A percentile compares a stretch with the other conserved stretches of the same genome.
Conservation (phyloP, 2,329 filamentous ascomycete genomes). For the Penicillium expansum region DNA sequence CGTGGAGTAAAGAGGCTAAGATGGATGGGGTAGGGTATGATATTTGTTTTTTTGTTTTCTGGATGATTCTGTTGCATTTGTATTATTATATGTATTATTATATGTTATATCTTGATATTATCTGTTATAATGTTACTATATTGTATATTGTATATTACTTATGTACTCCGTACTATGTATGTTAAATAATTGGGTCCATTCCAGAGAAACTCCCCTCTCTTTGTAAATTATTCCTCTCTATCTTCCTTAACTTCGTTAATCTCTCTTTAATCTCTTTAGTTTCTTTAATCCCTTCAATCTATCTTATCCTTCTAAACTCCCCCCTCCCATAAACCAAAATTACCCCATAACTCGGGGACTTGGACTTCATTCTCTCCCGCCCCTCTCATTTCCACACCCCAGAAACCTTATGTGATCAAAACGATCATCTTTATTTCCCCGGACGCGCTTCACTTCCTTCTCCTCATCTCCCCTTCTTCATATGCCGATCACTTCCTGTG, state of each 20-base stretch:
- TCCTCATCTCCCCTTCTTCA: not conserved
- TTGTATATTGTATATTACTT: no score
- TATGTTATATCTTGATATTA: no score
- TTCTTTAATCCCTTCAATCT: slow-evolving; percentile 8
- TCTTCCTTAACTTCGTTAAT: no score
- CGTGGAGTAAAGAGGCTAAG: slow-evolving; percentile 19
- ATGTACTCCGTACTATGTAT: no score
- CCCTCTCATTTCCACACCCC: slow-evolving; percentile 17
- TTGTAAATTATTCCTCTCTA: no score
- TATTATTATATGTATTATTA: not conserved
- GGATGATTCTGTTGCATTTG: slow-evolving; percentile 8
- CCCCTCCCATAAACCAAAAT: no score
- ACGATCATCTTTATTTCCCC: slow-evolving; percentile 1
- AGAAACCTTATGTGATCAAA: slow-evolving; percentile 17
- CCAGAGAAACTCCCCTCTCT: not conserved
- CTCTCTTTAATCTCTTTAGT: slow-evolving; percentile 6
- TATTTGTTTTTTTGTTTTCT: slow-evolving; percentile 3
- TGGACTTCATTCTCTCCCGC: slow-evolving; percentile 18
- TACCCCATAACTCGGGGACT: not conserved
- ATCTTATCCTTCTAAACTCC: no score
- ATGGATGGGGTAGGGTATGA: slow-evolving; percentile 8
- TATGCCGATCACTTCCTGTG: not conserved
- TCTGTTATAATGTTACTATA: no score
- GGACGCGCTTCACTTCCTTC: slow-evolving; percentile 2
- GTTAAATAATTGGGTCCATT: not conserved